These are phyloP conservation scores for Myxozyma sirexii DNA, from an alignment of 805 yeast species.

Conservation along the genomic window DNA sequence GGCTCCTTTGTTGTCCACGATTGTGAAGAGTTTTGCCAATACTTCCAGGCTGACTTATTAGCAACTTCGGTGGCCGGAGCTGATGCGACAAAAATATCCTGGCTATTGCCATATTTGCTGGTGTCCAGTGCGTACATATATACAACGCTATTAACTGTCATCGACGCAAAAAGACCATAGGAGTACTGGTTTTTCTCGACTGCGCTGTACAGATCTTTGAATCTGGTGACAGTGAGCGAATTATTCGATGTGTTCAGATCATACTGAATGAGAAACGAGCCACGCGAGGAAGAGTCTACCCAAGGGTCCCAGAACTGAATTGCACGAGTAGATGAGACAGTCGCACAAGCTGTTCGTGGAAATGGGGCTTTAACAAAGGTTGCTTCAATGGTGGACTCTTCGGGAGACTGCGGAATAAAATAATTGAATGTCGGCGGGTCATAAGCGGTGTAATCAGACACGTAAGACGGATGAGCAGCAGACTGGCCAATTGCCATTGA, in stretches of 20 bases:
- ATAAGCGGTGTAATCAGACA: neutral
- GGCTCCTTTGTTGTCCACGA: slow-evolving; percentile 15
- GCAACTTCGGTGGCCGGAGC: slow-evolving; percentile 9
- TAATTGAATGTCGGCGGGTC: neutral
- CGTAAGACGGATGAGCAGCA: slow-evolving; percentile 4
- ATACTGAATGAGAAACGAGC: slow-evolving; percentile 8
- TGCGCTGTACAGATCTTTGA: slow-evolving; percentile 5
- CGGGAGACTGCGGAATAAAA: slow-evolving; percentile 9
- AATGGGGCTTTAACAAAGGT: neutral
- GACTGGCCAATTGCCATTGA: slow-evolving; percentile 1
- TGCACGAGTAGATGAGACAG: slow-evolving; percentile 3
- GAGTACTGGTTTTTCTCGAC: neutral
- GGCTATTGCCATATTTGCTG: neutral
- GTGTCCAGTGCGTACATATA: slow-evolving; percentile 12
- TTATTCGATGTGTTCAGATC: neutral
- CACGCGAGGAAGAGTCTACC: slow-evolving; percentile 1
- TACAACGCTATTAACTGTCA: slow-evolving; percentile 4
- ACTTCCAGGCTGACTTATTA: slow-evolving; percentile 14
- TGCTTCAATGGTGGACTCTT: neutral
- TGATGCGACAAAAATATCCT: slow-evolving; percentile 7
- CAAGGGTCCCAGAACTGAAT: slow-evolving; percentile 21
- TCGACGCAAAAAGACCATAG: slow-evolving; percentile 10
- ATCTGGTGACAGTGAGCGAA: slow-evolving; percentile 11
- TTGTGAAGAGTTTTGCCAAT: slow-evolving; percentile 4
- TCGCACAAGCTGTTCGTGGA: slow-evolving; percentile 4